Evolutionary conservation across 305 asterid species (phyloP), one percentile per base, ranked within the genome.

Genomic region (Solanum aculeatissimum): DNA sequence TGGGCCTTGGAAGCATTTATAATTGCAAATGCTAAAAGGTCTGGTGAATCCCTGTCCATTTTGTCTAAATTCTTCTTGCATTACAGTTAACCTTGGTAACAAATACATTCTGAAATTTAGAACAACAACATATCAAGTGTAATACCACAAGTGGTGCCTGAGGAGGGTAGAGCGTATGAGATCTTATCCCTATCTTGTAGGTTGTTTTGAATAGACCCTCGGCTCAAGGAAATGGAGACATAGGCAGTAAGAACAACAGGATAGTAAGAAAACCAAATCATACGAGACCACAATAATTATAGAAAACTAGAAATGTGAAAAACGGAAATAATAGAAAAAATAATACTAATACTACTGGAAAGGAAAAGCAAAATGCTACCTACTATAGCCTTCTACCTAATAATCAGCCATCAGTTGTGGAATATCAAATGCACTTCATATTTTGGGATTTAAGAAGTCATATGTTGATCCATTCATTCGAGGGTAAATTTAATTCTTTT

Each of bases 1-100:
- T 94, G 98, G 98, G 98, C 98, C 66, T 85, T 94, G 85, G 98
- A 94, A 89, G 93, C 94, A 18, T 94, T 94, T 80, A 83, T 90
- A 47, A 86, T 94, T 79, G 91, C 97, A 18, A 94, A 94, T 53
- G 98, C 97, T 21, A 90, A 91, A 74, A 91, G 97, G 97, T 93
- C n/a, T 51, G 81, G 3, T 63, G 74, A 23, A 40, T 66, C 58
- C 45, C 45, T 60, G 62, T 82, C 58, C 65, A 29, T 53, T 29
- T 29, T 51, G 60, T 51, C 82, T 51, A 2, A 51, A 51, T 18
- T 51, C 47, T 55, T 78, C 82, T 51, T 78, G 66, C 82, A 78
- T 32, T 78, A 53, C 3, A 0, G 11, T 27, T 78, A 35, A 78
- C 49, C 51, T 32, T 29, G 19, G 35, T 19, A 78, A 78, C 47